Evolutionary conservation across 768 basidiomycete species (phyloP).

Genomic region (Lactarius quietus): DNA sequence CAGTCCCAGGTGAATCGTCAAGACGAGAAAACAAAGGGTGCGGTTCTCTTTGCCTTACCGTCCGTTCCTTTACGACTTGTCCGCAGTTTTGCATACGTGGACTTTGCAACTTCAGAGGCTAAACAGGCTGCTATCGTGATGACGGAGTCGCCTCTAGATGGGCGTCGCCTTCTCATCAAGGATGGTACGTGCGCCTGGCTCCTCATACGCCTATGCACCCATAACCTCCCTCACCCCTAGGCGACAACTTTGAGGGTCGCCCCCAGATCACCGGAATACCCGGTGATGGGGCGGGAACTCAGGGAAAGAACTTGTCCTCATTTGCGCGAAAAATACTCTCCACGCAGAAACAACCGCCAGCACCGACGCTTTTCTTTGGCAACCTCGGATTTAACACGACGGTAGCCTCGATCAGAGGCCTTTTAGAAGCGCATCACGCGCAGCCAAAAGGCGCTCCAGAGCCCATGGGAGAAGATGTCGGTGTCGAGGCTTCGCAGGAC

Average conservation of each 20-base stretch:
- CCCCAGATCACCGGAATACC: constrained; percentile 45
- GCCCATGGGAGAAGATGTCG: constrained; percentile 7
- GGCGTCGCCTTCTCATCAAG: constrained; percentile 89
- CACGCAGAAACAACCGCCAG: constrained; percentile 77
- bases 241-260: constrained; percentile 68
- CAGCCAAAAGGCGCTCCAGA: constrained; percentile 32
- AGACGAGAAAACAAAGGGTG: constrained; percentile 73
- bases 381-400: constrained; percentile 92
- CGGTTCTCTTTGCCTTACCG: constrained; percentile 12
- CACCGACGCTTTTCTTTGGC: constrained; percentile 86
- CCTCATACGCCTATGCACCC: neutral
- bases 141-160: constrained; percentile 80
- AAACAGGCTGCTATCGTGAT: constrained; percentile 72
- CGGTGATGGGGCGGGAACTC: constrained; percentile 32
- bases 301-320: constrained; percentile 44
- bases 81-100: constrained; percentile 90
- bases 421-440: constrained; percentile 66
- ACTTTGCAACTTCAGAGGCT: constrained; percentile 76
- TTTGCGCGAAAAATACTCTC: constrained; percentile 74
- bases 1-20: constrained; percentile 35
- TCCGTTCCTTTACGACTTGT: neutral
- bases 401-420: constrained; percentile 63
- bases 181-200: constrained; percentile 53
- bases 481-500: constrained; percentile 36
- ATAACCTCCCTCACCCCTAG: constrained; percentile 41